Base-by-base conservation (phyloP, 805 yeast species). In the Pichia sporocuriosa region DNA sequence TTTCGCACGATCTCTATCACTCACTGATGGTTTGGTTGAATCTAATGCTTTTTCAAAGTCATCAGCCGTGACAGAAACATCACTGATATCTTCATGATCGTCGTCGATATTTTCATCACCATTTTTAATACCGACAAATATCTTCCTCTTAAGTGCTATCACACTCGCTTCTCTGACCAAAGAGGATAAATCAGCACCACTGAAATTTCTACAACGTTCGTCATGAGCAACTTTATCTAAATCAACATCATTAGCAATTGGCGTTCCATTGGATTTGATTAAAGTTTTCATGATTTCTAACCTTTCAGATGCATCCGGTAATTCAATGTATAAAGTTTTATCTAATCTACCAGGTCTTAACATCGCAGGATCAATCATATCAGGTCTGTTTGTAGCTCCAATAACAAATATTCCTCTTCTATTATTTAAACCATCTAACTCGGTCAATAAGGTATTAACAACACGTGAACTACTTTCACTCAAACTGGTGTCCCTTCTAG, bases 291-390 rank as follows among this genome's bases (percentile, higher is more conserved):
- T 68, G 45, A 90, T 93, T 49, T 89, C 97, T 3, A 72, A 64
- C 48, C 96, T 72, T 59, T 93, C 98, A 3, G 66, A 70, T 1
- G 78, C 75, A 6, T 77, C 75, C 4, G 98, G 98, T 39, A 90
- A 70, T 58, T 90, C 97, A 22, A 90, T 90, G 61, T 81, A 90
- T 34, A 90, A 67, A 3, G 96, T 86, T 63, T 90, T 93, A 58
- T 93, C 97, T 54, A 90, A 70, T 62, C 98, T 77, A 6, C 97
- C 98, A 0, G 97, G 97, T 58, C 98, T 76, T 34, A 93, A 66
- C 97, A 90, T 93, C 0, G 98, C 98, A 4, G 96, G 88, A 62
- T 90, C 98, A 50, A 90, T 93, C 86, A 90, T 90, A 59, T 90
- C 98, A 0, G 97, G 97, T 59, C 98, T 75, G 55, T 90, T 90